These are phyloP conservation scores for Debaryomyces castellii DNA, from an alignment of 805 yeast genomes.

Conservation along the genomic window DNA sequence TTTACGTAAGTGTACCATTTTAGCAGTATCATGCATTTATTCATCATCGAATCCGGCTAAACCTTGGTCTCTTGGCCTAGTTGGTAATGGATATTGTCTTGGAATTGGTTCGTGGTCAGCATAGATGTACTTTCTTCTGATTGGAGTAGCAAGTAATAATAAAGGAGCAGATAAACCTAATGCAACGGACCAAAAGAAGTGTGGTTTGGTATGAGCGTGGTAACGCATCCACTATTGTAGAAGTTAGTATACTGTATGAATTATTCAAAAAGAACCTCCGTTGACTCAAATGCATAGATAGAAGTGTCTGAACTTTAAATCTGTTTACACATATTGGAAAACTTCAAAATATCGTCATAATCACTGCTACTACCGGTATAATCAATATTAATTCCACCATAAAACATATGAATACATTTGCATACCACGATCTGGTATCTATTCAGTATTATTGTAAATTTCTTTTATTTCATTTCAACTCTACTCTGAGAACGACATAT, in stretches of 20 bases:
- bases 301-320: no score
- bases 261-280: no score
- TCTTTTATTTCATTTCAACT: no score
- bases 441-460: no score
- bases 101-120: constrained; percentile 70
- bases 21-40: neutral
- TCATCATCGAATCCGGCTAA: constrained; percentile 58
- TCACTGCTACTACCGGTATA: no score
- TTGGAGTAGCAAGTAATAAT: constrained; percentile 59
- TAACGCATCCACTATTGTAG: constrained; percentile 63
- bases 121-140: constrained; percentile 68
- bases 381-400: no score
- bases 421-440: no score
- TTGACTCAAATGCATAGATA: no score
- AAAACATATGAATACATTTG: no score
- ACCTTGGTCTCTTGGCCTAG: constrained; percentile 48
- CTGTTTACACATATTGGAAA: no score
- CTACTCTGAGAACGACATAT: neutral
- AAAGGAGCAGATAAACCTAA: constrained; percentile 70
- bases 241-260: constrained; percentile 17
- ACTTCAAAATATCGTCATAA: no score
- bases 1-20: neutral
- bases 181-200: constrained; percentile 61
- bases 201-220: constrained; percentile 76
- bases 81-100: constrained; percentile 55